These are phyloP conservation scores for Larix kaempferi DNA, from an alignment of 75 land plant genomes.

Conservation along the genomic window DNA sequence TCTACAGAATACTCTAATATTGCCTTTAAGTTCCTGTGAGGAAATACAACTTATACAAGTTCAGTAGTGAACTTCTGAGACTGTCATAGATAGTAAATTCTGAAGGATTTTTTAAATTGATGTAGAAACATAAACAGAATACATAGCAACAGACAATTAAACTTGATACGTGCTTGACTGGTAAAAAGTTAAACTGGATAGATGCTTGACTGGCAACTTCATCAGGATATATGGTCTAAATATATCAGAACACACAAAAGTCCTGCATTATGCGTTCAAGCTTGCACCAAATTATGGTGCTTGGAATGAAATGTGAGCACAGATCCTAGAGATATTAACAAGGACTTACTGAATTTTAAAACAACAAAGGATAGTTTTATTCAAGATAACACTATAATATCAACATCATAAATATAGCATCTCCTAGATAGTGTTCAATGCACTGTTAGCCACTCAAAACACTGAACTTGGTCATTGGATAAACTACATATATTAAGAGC, in stretches of 20 bases:
- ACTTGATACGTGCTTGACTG: neutral
- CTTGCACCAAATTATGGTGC: neutral
- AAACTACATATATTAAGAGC: neutral
- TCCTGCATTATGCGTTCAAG: neutral
- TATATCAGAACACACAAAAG: no score
- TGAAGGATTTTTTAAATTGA: neutral
- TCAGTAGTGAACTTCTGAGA: neutral
- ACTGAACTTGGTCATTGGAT: neutral
- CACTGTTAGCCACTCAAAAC: neutral
- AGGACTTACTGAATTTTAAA: neutral
- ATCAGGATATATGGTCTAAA: no score
- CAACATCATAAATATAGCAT: no score
- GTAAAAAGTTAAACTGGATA: neutral
- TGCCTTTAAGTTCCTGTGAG: slow-evolving; percentile 37
- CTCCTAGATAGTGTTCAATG: neutral
- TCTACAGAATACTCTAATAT: slow-evolving; percentile 36
- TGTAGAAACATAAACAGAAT: neutral
- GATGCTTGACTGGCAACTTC: neutral
- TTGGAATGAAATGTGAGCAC: neutral
- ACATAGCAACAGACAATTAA: neutral
- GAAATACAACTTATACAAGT: neutral
- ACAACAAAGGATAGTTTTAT: neutral
- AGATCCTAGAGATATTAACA: neutral
- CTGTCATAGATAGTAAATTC: neutral
- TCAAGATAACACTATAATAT: neutral